Evolutionary conservation across 2,329 filamentous ascomycete species (phyloP).

Genomic region (Pyrenophora tritici-repentis): DNA sequence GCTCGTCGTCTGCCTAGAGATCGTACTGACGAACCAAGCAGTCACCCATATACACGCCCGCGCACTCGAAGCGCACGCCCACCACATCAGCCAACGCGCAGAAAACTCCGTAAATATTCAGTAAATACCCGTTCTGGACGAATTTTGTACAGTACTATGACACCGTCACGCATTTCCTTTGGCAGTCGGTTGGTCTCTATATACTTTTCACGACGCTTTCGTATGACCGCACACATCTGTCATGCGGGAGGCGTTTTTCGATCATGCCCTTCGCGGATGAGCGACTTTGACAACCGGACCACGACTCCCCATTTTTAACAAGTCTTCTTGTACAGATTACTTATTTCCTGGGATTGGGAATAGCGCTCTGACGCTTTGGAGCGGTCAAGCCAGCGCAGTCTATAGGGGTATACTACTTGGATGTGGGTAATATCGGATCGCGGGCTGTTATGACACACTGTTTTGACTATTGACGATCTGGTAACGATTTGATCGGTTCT

Average conservation of each 20-base stretch:
- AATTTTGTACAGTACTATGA: constrained; percentile 25
- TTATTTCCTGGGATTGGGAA: background rate
- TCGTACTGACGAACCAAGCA: constrained; percentile 43
- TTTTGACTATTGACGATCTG: background rate
- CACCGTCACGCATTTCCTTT: constrained; percentile 1
- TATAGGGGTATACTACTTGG: background rate
- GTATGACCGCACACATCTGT: background rate
- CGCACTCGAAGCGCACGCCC: constrained; percentile 67
- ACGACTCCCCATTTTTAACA: background rate
- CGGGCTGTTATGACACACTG: background rate
- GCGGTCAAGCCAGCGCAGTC: background rate
- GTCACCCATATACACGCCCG: constrained; percentile 72
- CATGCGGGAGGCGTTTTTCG: background rate
- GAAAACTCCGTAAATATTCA: constrained; percentile 50
- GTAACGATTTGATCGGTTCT: background rate
- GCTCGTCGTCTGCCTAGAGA: background rate
- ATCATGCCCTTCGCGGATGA: too few relatives aligned
- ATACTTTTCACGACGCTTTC: background rate
- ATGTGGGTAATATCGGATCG: background rate
- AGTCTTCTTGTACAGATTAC: constrained; percentile 9
- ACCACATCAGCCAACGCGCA: constrained; percentile 65
- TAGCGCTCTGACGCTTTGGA: background rate
- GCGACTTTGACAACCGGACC: background rate
- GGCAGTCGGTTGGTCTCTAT: background rate
- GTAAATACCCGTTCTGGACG: constrained; percentile 29